A percentile compares a stretch with the other conserved stretches of the same genome.
These are phyloP conservation scores for Pichia phayaonensis DNA, from an alignment of 805 yeast species.

Conservation along the genomic window DNA sequence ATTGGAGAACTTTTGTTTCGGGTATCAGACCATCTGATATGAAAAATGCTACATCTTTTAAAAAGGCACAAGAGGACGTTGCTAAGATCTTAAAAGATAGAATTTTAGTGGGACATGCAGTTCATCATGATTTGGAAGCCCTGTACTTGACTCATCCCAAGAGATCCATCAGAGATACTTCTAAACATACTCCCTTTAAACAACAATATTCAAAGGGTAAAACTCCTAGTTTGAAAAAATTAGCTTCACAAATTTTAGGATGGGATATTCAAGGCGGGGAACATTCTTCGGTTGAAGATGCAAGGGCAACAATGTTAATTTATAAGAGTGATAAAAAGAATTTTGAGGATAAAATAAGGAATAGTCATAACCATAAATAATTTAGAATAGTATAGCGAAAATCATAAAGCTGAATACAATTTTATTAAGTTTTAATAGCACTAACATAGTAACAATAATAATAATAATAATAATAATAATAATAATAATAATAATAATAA, in stretches of 20 bases:
- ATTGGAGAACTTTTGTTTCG: slow-evolving; percentile 91
- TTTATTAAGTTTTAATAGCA: no score
- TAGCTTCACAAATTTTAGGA: slow-evolving; percentile 49
- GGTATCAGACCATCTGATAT: slow-evolving; percentile 72
- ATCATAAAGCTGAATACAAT: no score
- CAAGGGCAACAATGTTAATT: slow-evolving; percentile 79
- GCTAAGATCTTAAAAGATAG: slow-evolving; percentile 45
- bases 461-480: no score
- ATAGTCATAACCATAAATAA: background rate
- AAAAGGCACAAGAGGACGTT: slow-evolving; percentile 55
- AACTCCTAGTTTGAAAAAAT: slow-evolving; percentile 64
- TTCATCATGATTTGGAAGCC: slow-evolving; percentile 69
- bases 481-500: no score
- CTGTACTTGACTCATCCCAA: slow-evolving; percentile 63
- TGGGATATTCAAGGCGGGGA: slow-evolving; percentile 61
- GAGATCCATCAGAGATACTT: slow-evolving; percentile 62
- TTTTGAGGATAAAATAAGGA: slow-evolving; percentile 37
- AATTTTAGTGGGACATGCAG: slow-evolving; percentile 77
- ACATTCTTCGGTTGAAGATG: slow-evolving; percentile 89
- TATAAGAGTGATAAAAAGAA: slow-evolving; percentile 55
- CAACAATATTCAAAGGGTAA: slow-evolving; percentile 53
- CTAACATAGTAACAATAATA: background rate
- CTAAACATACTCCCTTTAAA: slow-evolving; percentile 52
- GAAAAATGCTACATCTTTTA: slow-evolving; percentile 57
- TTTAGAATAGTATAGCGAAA: no score